phyloP scores from a whole-genome alignment of 306 rosid species.

The Heteromeles arbutifolia region DNA sequence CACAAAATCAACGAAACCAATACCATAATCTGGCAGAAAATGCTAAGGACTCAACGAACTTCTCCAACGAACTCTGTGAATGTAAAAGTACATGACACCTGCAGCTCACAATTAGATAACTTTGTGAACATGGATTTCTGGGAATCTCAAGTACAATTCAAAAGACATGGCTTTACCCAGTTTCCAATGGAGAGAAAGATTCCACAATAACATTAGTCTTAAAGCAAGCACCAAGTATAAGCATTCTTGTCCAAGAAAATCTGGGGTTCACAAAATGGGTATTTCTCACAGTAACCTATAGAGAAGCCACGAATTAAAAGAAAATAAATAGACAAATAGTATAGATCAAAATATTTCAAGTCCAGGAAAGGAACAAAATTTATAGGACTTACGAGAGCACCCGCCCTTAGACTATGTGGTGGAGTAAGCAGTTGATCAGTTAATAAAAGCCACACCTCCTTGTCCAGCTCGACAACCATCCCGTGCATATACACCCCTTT shows the following conservation, averaged over 20 bases:
- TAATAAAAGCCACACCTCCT: constrained; percentile 82
- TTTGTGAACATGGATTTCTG: background rate
- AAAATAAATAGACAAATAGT: background rate
- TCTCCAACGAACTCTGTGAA: constrained; percentile 56
- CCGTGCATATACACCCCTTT: constrained; percentile 76
- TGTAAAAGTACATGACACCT: constrained; percentile 66
- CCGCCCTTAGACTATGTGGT: constrained; percentile 75
- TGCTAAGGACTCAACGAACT: constrained; percentile 63
- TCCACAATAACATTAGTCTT: constrained; percentile 68
- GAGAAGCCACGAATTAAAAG: background rate
- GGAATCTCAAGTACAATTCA: constrained; percentile 4
- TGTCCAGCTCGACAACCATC: constrained; percentile 82
- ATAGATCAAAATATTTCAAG: background rate
- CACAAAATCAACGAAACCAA: constrained; percentile 1
- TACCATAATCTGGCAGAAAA: constrained; percentile 90
- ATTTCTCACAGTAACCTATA: constrained; percentile 68
- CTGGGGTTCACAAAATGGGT: constrained; percentile 71
- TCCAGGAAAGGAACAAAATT: background rate
- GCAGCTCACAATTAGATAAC: constrained; percentile 31
- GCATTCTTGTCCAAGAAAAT: constrained; percentile 69
- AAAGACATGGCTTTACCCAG: constrained; percentile 39
- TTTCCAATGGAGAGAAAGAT: constrained; percentile 70
- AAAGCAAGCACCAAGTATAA: constrained; percentile 81
- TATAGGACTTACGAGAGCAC: constrained; percentile 61
- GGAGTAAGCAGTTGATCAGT: constrained; percentile 49